Base-by-base conservation (phyloP, 352 stramenopile species). In the Pythium aristosporum region DNA sequence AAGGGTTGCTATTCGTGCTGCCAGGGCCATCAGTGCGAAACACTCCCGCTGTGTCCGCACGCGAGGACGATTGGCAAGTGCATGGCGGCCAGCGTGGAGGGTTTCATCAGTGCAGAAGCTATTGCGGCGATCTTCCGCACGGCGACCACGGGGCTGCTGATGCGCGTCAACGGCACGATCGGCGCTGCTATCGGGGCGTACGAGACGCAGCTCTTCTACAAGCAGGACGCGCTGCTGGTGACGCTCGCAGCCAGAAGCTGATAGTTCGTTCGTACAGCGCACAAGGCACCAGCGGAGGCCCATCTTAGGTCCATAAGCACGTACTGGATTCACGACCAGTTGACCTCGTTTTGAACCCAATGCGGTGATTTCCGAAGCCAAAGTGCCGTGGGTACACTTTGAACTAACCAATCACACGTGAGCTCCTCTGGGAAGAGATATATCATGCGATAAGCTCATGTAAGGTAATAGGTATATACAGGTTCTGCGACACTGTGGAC, bases 91-190 rank as follows among this genome's bases (percentile, higher is more conserved):
- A 72, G 75, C 7, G 72, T 95, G 16, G 69, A 87, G 37, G 82
- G 73, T 51, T 87, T 91, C 36, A 79, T 92, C 64, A 91, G 71
- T 21, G 75, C 80, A 9, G 86, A 92, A 60, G 79, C 85, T 47
- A 91, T 95, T 61, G 79, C 79, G 7, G 82, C 82, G 20, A 75
- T 95, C 23, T 89, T 91, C 57, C 80, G 74, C 44, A 85, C 84
- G 5, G 73, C 87, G 43, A 91, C 81, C 13, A 79, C 82, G 15
- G 86, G 83, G 1, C 59, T 95, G 32, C 49, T 95, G 25, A 91
- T 95, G 84, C 72, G 77, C 41, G 81, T 95, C 30, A 91, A 95
- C 61, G 86, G 86, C 28, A 92, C 77, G 21, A 88, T 95, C 46
- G 69, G 69, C 30, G 77, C 80, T 11, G 80, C 79, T 5, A 91